A percentile compares a stretch with the other conserved stretches of the same genome.
Evolutionary conservation across 1,139 yeast species (phyloP).

Genomic region (Suhomyces choctaworum): DNA sequence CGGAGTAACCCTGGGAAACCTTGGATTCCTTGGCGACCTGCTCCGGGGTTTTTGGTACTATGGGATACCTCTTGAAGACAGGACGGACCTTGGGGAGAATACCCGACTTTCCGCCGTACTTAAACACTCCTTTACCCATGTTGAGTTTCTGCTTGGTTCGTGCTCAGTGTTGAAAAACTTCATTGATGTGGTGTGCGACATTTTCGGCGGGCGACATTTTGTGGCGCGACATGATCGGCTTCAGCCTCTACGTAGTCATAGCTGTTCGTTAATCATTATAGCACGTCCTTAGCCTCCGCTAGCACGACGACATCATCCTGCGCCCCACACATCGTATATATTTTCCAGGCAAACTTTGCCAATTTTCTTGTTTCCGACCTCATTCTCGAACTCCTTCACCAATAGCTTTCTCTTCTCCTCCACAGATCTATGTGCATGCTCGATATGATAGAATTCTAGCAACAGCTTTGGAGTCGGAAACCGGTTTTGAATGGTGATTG

Average conservation of each 20-base stretch:
- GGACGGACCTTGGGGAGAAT: constrained; percentile 76
- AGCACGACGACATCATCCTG: no score
- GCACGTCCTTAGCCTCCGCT: no score
- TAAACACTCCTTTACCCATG: constrained; percentile 55
- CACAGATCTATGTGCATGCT: constrained; percentile 14
- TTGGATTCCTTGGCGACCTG: constrained; percentile 45
- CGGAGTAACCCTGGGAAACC: constrained; percentile 67
- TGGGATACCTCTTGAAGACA: constrained; percentile 61
- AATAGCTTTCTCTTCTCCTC: constrained; percentile 45
- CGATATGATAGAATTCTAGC: constrained; percentile 33
- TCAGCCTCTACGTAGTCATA: neutral
- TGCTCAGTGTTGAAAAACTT: constrained; percentile 3
- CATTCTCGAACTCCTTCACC: constrained; percentile 44
- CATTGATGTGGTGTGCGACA: constrained; percentile 1
- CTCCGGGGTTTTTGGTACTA: constrained; percentile 48
- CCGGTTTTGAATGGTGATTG: constrained; percentile 66
- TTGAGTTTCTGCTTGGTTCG: constrained; percentile 4
- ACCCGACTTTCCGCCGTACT: constrained; percentile 75
- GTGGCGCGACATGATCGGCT: no score
- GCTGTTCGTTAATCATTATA: neutral
- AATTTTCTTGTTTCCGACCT: constrained; percentile 62
- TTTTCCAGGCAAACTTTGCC: constrained; percentile 60
- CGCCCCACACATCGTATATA: constrained; percentile 65
- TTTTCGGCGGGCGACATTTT: neutral
- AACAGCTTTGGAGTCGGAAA: constrained; percentile 65